Percentiles rank a stretch among this genome's conserved stretches.
These are phyloP conservation scores for Fusarium musae DNA, from an alignment of 2,329 filamentous ascomycete species.

Conservation along the genomic window DNA sequence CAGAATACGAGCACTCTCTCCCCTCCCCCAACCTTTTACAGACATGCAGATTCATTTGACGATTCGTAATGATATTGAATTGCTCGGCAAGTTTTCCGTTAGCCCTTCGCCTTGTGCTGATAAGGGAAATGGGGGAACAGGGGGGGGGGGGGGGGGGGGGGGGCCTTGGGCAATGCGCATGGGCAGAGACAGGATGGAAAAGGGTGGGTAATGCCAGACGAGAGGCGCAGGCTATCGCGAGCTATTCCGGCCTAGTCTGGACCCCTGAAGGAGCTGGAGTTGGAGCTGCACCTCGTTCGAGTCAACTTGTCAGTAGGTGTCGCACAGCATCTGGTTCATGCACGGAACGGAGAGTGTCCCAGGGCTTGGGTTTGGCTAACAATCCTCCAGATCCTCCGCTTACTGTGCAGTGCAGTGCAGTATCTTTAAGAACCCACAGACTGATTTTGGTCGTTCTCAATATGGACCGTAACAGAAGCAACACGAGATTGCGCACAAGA, in stretches of 20 bases:
- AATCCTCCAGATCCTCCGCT: not conserved
- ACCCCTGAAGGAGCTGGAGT: constrained; percentile 25
- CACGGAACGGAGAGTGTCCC: constrained; percentile 13
- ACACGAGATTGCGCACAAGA: constrained; percentile 28
- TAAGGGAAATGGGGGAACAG: constrained; percentile 24
- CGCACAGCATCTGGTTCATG: constrained; percentile 26
- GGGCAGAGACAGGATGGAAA: constrained; percentile 4
- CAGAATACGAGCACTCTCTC: constrained; percentile 7
- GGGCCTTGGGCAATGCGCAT: not conserved
- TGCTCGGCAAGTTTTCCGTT: constrained; percentile 21
- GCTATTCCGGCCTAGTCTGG: constrained; percentile 9
- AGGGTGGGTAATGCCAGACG: constrained; percentile 20
- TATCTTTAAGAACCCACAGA: not conserved
- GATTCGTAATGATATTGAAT: not conserved
- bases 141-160: not conserved
- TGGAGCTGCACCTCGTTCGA: not conserved
- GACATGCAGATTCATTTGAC: not conserved
- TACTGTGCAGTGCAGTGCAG: not conserved
- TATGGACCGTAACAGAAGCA: not conserved
- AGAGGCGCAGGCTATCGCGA: constrained; percentile 27
- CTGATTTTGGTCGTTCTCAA: not conserved
- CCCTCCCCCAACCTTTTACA: not conserved
- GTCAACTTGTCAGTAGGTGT: constrained; percentile 22
- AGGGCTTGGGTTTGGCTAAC: constrained; percentile 25
- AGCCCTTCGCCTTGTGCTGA: not conserved